Conservation (phyloP, 164 flowering plant species). For the Warburgia ugandensis region DNA sequence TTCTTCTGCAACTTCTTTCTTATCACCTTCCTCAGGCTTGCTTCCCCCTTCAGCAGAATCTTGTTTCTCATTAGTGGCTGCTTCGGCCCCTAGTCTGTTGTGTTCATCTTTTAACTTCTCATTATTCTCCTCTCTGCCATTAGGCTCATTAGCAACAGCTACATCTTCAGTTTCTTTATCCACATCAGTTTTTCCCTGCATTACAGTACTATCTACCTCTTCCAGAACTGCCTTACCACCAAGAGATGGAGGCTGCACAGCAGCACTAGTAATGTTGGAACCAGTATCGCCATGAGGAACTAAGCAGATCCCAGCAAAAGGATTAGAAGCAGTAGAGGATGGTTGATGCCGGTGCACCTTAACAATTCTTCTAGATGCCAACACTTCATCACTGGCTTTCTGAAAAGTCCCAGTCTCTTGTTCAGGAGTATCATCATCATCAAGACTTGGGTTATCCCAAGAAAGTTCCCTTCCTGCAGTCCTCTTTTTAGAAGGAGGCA, state of each 20-base stretch:
- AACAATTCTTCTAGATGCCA: constrained; percentile 83
- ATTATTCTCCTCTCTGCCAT: constrained; percentile 5
- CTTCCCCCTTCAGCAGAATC: constrained; percentile 14
- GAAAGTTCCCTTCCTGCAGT: constrained; percentile 78
- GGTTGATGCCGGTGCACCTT: constrained; percentile 64
- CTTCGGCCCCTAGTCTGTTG: constrained; percentile 3
- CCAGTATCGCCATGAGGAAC: constrained; percentile 27
- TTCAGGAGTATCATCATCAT: constrained; percentile 65
- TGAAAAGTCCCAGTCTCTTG: constrained; percentile 73
- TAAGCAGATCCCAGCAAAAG: constrained; percentile 68
- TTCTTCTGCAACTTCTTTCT: constrained; percentile 3
- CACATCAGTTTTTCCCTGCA: constrained; percentile 11
- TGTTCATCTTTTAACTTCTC: not conserved
- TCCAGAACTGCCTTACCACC: constrained; percentile 22
- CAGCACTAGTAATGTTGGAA: not conserved
- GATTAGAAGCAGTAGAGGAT: constrained; percentile 47
- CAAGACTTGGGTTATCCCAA: constrained; percentile 74
- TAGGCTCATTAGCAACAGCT: constrained; percentile 2
- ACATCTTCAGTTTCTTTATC: constrained; percentile 17
- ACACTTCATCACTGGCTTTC: constrained; percentile 82
- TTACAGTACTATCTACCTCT: constrained; percentile 10
- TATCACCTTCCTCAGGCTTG: constrained; percentile 4
- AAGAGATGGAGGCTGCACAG: constrained; percentile 2
- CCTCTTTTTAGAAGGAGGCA: constrained; percentile 83
- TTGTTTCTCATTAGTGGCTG: constrained; percentile 18